Percentiles rank a stretch among this genome's conserved stretches.
Conservation (phyloP, 2,329 filamentous ascomycete genomes). For the Aspergillus pseudoviridinutans region DNA sequence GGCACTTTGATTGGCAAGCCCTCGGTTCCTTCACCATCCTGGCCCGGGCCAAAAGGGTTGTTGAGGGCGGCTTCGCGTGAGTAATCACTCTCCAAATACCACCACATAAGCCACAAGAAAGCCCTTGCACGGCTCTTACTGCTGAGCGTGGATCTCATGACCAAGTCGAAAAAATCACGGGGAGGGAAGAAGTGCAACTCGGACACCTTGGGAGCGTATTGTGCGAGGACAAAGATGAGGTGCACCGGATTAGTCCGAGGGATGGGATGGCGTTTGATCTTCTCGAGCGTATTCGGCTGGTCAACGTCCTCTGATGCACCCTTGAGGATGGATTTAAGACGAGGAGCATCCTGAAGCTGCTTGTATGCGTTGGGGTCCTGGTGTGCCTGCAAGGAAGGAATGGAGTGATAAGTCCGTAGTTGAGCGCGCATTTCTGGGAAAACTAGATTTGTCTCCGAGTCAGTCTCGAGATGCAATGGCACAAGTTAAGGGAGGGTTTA, state of each 20-base stretch:
- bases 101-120: slow-evolving; percentile 99
- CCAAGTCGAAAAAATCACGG: slow-evolving; percentile 90
- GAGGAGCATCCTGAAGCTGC: slow-evolving; percentile 91
- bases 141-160: slow-evolving; percentile 82
- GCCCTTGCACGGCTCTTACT: slow-evolving; percentile 80
- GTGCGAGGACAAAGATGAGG: slow-evolving; percentile 89
- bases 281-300: slow-evolving; percentile 78
- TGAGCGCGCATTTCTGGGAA: slow-evolving; percentile 99
- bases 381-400: slow-evolving; percentile 89
- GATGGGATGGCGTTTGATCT: slow-evolving; percentile 65
- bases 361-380: slow-evolving; percentile 97
- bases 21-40: slow-evolving; percentile 40
- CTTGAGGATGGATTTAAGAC: slow-evolving; percentile 95
- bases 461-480: slow-evolving; percentile 2
- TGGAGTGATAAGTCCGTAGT: slow-evolving; percentile 94
- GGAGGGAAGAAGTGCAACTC: slow-evolving; percentile 84
- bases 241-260: slow-evolving; percentile 97
- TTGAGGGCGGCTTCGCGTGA: slow-evolving; percentile 79
- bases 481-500: background rate
- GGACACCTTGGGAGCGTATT: slow-evolving; percentile 84
- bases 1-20: slow-evolving; percentile 47
- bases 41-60: slow-evolving; percentile 75
- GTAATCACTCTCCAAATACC: slow-evolving; percentile 95
- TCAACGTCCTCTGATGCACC: slow-evolving; percentile 87
- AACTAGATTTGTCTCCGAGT: slow-evolving; percentile 52